phyloP scores from a whole-genome alignment of 2,329 filamentous ascomycete species.

The Xenoacremonium recifei region DNA sequence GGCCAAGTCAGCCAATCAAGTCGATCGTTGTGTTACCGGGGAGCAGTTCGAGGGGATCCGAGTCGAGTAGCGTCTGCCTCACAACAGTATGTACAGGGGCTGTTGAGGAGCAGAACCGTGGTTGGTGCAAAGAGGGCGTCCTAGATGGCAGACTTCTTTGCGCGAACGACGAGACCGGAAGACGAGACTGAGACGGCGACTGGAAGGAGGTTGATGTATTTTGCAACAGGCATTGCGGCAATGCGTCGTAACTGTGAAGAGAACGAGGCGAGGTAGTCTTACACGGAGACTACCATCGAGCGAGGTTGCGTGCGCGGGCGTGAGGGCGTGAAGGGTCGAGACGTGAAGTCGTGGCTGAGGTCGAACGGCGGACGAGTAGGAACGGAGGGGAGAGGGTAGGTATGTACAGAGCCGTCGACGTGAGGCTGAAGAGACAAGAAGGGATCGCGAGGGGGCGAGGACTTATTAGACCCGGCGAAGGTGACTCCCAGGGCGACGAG shows the following conservation, averaged over 20 bases:
- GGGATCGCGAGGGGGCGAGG: constrained; percentile 21
- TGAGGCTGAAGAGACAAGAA: constrained; percentile 23
- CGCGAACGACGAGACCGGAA: constrained; percentile 58
- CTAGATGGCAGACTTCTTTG: constrained; percentile 49
- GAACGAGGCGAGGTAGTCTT: constrained; percentile 29
- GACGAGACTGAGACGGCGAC: constrained; percentile 63
- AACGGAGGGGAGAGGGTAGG: background rate
- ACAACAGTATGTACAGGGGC: constrained; percentile 36
- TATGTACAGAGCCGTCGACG: constrained; percentile 19
- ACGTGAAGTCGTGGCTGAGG: constrained; percentile 1
- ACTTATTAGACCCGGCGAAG: constrained; percentile 30
- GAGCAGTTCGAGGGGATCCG: constrained; percentile 32
- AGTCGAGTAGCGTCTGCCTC: constrained; percentile 38
- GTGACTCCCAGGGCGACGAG: constrained; percentile 36
- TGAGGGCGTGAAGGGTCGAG: constrained; percentile 4
- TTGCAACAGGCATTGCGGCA: constrained; percentile 59
- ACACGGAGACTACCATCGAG: constrained; percentile 35
- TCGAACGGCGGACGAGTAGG: constrained; percentile 1
- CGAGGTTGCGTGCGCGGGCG: too few relatives aligned
- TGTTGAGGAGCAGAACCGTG: constrained; percentile 40
- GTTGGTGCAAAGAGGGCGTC: constrained; percentile 39
- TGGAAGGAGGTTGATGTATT: constrained; percentile 48
- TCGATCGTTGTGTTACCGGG: constrained; percentile 38
- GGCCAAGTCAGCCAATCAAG: constrained; percentile 49
- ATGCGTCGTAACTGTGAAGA: constrained; percentile 29